Conservation (phyloP, 257 asterid genomes). For the Henckelia pumila region DNA sequence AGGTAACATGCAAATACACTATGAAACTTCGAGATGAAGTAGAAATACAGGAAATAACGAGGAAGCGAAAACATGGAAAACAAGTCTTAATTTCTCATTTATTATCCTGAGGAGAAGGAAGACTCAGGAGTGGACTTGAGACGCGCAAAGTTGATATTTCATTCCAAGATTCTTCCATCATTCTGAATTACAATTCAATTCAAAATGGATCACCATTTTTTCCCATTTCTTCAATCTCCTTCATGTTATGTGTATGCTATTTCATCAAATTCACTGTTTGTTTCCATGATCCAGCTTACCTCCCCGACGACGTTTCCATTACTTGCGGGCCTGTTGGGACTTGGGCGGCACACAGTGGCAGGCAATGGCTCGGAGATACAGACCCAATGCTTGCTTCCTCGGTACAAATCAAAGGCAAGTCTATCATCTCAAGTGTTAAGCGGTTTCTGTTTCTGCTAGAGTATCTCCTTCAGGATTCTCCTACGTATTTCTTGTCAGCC, state of each 20-base stretch:
- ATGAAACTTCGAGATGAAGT: no score
- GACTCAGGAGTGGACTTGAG: no score
- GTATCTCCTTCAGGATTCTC: conserved; percentile 25
- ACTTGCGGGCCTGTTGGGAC: conserved; percentile 33
- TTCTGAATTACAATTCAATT: no score
- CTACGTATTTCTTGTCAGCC: conserved; percentile 21
- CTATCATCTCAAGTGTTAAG: conserved; percentile 38
- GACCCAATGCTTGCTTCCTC: conserved; percentile 10
- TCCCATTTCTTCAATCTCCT: not conserved
- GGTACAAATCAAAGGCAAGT: conserved; percentile 37
- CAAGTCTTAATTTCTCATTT: no score
- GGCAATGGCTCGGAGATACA: conserved; percentile 46
- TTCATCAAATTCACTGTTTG: not conserved
- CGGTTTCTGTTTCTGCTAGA: no score
- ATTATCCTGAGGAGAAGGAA: no score
- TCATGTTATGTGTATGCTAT: not conserved
- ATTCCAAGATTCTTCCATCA: no score
- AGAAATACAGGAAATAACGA: no score
- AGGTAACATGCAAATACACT: no score
- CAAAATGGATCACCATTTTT: no score
- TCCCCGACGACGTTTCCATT: conserved; percentile 28
- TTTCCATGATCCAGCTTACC: conserved; percentile 10
- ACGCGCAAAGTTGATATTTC: no score
- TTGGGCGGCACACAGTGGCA: conserved; percentile 34
- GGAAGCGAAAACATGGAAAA: no score